A percentile compares a stretch with the other conserved stretches of the same genome.
Conservation (phyloP, 2,329 filamentous ascomycete genomes). For the Pseudopyrenochaeta lycopersici region DNA sequence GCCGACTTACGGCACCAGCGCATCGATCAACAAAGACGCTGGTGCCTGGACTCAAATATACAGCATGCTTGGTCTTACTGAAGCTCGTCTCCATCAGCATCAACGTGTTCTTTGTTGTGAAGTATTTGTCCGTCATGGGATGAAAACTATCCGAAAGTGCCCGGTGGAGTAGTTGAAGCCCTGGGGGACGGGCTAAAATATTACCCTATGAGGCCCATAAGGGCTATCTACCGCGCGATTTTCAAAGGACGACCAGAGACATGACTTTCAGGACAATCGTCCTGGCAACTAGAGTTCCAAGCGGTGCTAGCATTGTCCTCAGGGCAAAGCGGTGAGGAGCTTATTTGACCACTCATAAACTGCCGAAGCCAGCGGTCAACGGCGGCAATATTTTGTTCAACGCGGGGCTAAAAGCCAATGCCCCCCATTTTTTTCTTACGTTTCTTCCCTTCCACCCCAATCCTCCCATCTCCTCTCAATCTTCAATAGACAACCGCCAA, state of each 20-base stretch:
- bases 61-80: no score
- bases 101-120: no score
- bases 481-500: constrained; percentile 42
- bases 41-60: background rate
- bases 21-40: no score
- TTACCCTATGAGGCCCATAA: no score
- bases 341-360: background rate
- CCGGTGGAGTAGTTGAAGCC: no score
- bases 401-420: constrained; percentile 17
- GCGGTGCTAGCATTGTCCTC: background rate
- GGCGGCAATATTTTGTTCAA: constrained; percentile 2
- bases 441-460: constrained; percentile 21
- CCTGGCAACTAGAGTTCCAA: background rate
- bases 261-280: background rate
- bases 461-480: constrained; percentile 12
- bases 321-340: background rate
- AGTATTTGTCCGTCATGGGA: no score
- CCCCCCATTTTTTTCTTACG: constrained; percentile 17
- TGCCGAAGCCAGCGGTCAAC: constrained; percentile 2
- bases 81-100: no score
- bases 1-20: no score
- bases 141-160: no score
- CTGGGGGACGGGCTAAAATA: no score
- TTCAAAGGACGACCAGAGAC: no score
- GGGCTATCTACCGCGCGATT: no score